Evolutionary conservation across 352 stramenopile genomes (phyloP).

Genomic region (Discostella stelligera): DNA sequence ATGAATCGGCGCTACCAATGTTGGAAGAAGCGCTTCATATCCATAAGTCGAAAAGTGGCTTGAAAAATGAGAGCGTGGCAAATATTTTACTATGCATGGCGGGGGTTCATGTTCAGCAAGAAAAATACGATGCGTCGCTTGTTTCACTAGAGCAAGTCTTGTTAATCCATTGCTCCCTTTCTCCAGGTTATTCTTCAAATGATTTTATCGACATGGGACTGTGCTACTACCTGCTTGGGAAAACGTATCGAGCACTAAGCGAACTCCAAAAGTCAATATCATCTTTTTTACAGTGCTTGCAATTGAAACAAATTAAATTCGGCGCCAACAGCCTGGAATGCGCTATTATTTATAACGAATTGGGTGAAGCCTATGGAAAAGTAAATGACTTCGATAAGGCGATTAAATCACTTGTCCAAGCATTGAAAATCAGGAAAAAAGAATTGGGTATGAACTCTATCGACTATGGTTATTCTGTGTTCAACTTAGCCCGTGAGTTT

Average conservation of each 20-base stretch:
- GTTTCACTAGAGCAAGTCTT: constrained; percentile 57
- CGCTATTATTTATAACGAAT: constrained; percentile 47
- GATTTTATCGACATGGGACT: constrained; percentile 42
- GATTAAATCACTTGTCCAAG: constrained; percentile 57
- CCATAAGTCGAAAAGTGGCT: constrained; percentile 48
- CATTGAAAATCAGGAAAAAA: constrained; percentile 51
- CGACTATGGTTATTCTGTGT: constrained; percentile 50
- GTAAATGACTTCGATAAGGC: constrained; percentile 46
- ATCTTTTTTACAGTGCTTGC: constrained; percentile 35
- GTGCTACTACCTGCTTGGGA: constrained; percentile 47
- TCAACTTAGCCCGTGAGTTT: constrained; percentile 40
- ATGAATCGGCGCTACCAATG: constrained; percentile 41
- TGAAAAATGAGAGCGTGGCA: constrained; percentile 45
- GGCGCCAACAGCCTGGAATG: constrained; percentile 53
- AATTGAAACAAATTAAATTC: constrained; percentile 43
- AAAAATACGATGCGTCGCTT: constrained; percentile 52
- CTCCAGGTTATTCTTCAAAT: constrained; percentile 4
- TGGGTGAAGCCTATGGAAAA: constrained; percentile 55
- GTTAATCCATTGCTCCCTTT: constrained; percentile 46
- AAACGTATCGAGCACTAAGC: constrained; percentile 43
- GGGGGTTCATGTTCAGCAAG: constrained; percentile 29
- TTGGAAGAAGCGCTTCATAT: constrained; percentile 56
- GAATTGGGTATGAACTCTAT: constrained; percentile 52
- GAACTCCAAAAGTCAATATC: constrained; percentile 51
- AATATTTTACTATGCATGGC: constrained; percentile 54